Evolutionary conservation across 2,329 filamentous ascomycete species (phyloP), one percentile per base, ranked within the genome.

Genomic region (Xylariaceae sp.): DNA sequence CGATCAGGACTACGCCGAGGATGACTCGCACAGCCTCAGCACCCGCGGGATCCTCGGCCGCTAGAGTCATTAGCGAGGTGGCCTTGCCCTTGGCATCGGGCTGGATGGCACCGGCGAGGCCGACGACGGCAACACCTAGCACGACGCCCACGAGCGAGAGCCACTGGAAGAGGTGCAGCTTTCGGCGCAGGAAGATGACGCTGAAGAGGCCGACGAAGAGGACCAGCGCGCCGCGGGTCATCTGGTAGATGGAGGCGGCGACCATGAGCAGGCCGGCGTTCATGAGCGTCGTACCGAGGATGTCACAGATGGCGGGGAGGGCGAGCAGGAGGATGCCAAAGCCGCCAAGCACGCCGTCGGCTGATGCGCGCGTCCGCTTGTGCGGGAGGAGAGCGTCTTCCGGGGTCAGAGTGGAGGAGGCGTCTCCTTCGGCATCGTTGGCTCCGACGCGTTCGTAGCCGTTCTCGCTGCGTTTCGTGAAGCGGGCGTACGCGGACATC

Each of bases 131-230:
- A 23, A 99, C 94, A 66, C 94, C 94, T 1, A 87, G 69, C 11
- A 99, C 90, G 10, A 97, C 94, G 35, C 95, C 86, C 55, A 92
- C 81, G 4, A 99, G 82, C 4, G 91, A 89, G 59, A 90, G 78
- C 94, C 94, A 99, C 74, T 99, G 94, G 78, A 93, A 97, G n/a
- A 89, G 72, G 62, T 86, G 84, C 39, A 99, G 80, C 66, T 85
- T 88, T 52, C 91, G 85, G 68, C 85, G 87, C 59, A 99, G 79
- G 74, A 99, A 97, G 10, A 96, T 70, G 34, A 99, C 92, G 70
- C 92, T 96, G 77, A 99, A 97, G 0, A 97, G 78, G 0, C 94
- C 94, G 17, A 99, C 94, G 68, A 99, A 99, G 5, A 99, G 81
- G 2, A 99, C 93, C 48, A 99, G 81, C 0, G 94, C 94, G 7